Evolutionary conservation across 352 stramenopile species (phyloP).

Genomic region (Pythium pyrilobum): DNA sequence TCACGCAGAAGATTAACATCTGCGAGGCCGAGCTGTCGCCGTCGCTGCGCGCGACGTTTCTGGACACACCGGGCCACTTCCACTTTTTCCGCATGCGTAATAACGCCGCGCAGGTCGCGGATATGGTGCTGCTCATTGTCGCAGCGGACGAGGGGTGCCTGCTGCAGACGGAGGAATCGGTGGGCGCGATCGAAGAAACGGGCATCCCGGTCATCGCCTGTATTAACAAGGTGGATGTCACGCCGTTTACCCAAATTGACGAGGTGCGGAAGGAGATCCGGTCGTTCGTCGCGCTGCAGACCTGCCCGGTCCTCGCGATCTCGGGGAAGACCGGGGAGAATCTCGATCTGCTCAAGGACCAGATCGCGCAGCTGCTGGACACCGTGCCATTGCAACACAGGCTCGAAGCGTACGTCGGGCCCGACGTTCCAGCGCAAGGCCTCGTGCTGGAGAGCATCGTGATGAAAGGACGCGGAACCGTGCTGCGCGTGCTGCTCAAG

Average conservation of each 20-base stretch:
- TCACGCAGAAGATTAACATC: constrained; percentile 98
- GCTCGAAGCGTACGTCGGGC: constrained; percentile 34
- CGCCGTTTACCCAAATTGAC: constrained; percentile 30
- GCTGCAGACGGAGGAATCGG: constrained; percentile 97
- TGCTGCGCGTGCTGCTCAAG: constrained; percentile 71
- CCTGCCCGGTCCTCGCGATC: constrained; percentile 65
- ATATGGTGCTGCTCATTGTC: constrained; percentile 96
- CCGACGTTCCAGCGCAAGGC: constrained; percentile 37
- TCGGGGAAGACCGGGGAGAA: constrained; percentile 61
- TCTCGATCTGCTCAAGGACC: constrained; percentile 42
- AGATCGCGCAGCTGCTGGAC: constrained; percentile 33
- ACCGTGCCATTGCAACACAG: constrained; percentile 24
- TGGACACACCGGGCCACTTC: constrained; percentile 99
- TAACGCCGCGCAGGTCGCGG: constrained; percentile 95
- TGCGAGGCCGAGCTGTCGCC: constrained; percentile 91
- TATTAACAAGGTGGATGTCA: constrained; percentile 88
- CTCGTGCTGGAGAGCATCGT: constrained; percentile 73
- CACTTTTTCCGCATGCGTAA: constrained; percentile 99
- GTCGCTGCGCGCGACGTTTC: constrained; percentile 88
- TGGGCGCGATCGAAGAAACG: constrained; percentile 79
- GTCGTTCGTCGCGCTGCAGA: constrained; percentile 79
- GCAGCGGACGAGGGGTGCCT: constrained; percentile 98
- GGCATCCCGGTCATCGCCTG: constrained; percentile 70
- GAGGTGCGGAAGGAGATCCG: constrained; percentile 50
- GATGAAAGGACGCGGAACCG: constrained; percentile 55